Base-by-base conservation (phyloP, 2,329 filamentous ascomycete species). In the Tolypocladium tundrense region DNA sequence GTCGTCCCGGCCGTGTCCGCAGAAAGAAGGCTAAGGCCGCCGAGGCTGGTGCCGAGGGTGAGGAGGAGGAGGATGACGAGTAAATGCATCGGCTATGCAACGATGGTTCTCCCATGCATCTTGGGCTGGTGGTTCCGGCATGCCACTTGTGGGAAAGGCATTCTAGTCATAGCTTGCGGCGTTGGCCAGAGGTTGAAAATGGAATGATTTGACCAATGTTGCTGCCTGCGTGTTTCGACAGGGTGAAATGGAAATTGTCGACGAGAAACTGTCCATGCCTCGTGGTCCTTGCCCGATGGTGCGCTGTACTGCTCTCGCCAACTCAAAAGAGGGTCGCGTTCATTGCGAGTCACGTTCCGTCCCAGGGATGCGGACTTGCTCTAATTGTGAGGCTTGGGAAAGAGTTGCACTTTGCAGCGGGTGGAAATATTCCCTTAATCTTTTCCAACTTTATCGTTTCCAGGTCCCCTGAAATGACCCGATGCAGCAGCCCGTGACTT, bases 11-110 rank as follows among this genome's bases (percentile, higher is more conserved):
- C 70, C 94, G 94, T 86, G 93, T 97, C 75, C 88, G 91, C 80
- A 95, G 94, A 86, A 99, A 97, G 94, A 99, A 97, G 92, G 90
- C 92, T 78, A 93, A 91, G 84, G 90, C 94, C 69, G 91, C 91
- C 63, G 91, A 95, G 82, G 88, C 87, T 78, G 88, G 85, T 74
- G 89, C 87, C 68, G 90, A 82, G 62, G 90, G 79, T 60, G 93
- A 85, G 67, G 91, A 88, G 69, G 92, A 90, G 72, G 93, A 96
- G 76, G 91, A 95, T 70, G 91, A 96, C 69, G 80, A 84, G 75
- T 83, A 84, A 74, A 81, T 72, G 68, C 67, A 69, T 68, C 43
- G 64, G 60, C 63, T 65, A 66, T 66, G 63, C 65, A 62, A 63
- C 64, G 58, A 70, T 62, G 63, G 62, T 65, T 67, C 65, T 70